A percentile compares a stretch with the other conserved stretches of the same genome.
Evolutionary conservation across 441 rosid genomes (phyloP).

Genomic region (Gossypium gossypioides): DNA sequence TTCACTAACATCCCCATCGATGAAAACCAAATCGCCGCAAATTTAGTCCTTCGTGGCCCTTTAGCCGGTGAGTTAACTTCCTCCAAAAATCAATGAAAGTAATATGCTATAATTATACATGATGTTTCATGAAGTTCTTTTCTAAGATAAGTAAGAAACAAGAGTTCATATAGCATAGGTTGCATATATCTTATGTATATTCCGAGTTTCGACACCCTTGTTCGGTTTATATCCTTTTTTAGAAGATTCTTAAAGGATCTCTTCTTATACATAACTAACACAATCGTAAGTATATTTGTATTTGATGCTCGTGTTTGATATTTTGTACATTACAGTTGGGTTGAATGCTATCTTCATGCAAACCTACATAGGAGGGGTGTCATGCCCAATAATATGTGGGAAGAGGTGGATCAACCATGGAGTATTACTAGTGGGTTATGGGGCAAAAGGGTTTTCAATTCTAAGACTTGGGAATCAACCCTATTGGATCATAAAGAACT

Average conservation of each 20-base stretch:
- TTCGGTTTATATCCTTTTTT: too few species aligned
- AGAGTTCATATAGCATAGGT: too few species aligned
- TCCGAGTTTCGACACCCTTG: too few species aligned
- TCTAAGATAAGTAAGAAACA: too few species aligned
- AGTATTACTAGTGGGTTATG: slow-evolving; percentile 68
- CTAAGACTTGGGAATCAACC: slow-evolving; percentile 57
- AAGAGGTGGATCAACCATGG: slow-evolving; percentile 66
- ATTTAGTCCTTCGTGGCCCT: slow-evolving; percentile 70
- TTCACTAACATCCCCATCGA: slow-evolving; percentile 52
- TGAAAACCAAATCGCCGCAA: slow-evolving; percentile 63
- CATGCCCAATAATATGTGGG: slow-evolving; percentile 70
- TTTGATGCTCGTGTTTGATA: background rate
- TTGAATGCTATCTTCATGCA: slow-evolving; percentile 76
- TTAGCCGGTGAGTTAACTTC: slow-evolving; percentile 37
- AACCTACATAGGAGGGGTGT: slow-evolving; percentile 80
- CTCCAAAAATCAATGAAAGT: too few species aligned
- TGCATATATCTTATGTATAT: too few species aligned
- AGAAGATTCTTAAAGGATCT: too few species aligned
- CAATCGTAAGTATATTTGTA: background rate
- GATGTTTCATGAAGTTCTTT: too few species aligned
- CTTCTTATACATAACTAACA: background rate
- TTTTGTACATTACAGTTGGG: slow-evolving; percentile 34
- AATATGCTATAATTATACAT: too few species aligned
- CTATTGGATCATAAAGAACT: slow-evolving; percentile 76
- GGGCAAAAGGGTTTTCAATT: slow-evolving; percentile 62